Percentiles rank a stretch among this genome's conserved stretches.
These are phyloP conservation scores for Boletus coccyginus DNA, from an alignment of 768 basidiomycete genomes.

Conservation along the genomic window DNA sequence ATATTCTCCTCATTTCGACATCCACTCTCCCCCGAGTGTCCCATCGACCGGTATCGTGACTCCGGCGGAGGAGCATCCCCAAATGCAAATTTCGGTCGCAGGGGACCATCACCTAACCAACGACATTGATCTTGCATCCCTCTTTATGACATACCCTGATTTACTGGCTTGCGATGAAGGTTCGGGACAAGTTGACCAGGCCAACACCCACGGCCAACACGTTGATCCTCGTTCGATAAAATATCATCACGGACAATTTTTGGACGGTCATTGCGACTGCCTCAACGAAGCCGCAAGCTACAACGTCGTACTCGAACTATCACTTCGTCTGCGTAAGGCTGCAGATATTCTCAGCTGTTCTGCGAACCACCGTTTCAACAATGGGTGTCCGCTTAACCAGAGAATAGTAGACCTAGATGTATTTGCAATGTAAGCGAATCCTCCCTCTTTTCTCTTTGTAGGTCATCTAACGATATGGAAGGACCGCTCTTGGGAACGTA, in stretches of 20 bases:
- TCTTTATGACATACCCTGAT: conserved; percentile 37
- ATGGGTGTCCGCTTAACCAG: conserved; percentile 39
- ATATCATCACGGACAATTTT: conserved; percentile 9
- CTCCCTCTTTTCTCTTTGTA: neutral
- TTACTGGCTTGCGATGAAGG: conserved; percentile 17
- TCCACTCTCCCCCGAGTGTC: conserved; percentile 26
- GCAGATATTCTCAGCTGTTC: conserved; percentile 53
- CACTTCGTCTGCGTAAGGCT: conserved; percentile 57
- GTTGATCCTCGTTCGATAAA: conserved; percentile 12
- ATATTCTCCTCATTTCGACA: conserved; percentile 18
- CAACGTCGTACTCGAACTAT: conserved; percentile 62
- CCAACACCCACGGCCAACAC: too few relatives aligned
- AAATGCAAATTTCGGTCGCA: conserved; percentile 28
- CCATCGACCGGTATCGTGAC: conserved; percentile 39
- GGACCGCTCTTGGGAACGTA: conserved; percentile 42
- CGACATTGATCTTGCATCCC: conserved; percentile 43
- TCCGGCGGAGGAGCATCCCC: conserved; percentile 44
- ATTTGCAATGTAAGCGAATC: conserved; percentile 47
- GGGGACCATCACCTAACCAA: conserved; percentile 26
- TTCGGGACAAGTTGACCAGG: conserved; percentile 4
- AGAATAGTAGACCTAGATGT: conserved; percentile 49
- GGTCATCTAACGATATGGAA: conserved; percentile 22
- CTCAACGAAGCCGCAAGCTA: conserved; percentile 54
- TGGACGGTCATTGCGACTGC: conserved; percentile 53
- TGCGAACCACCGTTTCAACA: conserved; percentile 34